These are phyloP conservation scores for Thymus quinquecostatus DNA, from an alignment of 257 asterid genomes.

Conservation along the genomic window DNA sequence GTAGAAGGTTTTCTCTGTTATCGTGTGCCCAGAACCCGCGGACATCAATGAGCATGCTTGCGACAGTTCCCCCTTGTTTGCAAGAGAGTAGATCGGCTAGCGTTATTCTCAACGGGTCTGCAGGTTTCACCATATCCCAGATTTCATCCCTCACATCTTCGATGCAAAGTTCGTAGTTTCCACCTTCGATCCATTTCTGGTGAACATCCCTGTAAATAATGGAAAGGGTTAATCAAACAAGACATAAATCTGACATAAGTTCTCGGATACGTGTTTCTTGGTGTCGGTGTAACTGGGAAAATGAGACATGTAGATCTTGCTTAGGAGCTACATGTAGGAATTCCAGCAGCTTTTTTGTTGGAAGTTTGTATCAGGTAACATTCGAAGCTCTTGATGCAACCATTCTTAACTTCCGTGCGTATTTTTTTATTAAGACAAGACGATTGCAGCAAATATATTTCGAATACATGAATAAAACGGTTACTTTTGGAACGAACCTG, in stretches of 20 bases:
- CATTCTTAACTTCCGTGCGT: slow-evolving; percentile 60
- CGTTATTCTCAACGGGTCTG: slow-evolving; percentile 70
- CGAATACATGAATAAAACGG: neutral
- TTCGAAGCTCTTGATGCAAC: slow-evolving; percentile 46
- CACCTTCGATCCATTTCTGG: slow-evolving; percentile 99
- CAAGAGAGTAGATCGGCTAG: slow-evolving; percentile 80
- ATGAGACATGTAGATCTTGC: slow-evolving; percentile 62
- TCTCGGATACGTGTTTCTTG: neutral
- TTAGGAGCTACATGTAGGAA: slow-evolving; percentile 72
- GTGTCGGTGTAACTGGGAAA: slow-evolving; percentile 56
- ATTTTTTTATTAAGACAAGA: slow-evolving; percentile 3
- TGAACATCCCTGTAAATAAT: slow-evolving; percentile 84
- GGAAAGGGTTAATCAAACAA: slow-evolving; percentile 7
- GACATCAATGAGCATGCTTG: slow-evolving; percentile 98
- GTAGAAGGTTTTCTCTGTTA: slow-evolving; percentile 95
- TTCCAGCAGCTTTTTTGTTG: slow-evolving; percentile 48
- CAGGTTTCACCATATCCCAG: slow-evolving; percentile 99
- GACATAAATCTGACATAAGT: neutral
- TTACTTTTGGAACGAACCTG: slow-evolving; percentile 54
- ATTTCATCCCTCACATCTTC: slow-evolving; percentile 99
- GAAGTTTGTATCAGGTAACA: slow-evolving; percentile 66
- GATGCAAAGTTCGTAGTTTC: slow-evolving; percentile 92
- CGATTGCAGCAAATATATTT: neutral
- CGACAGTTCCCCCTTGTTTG: slow-evolving; percentile 97
- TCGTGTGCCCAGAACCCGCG: slow-evolving; percentile 99